A percentile compares a stretch with the other conserved stretches of the same genome.
phyloP scores from a whole-genome alignment of 2,329 filamentous ascomycete species.

The Lasiodiplodia sp. region DNA sequence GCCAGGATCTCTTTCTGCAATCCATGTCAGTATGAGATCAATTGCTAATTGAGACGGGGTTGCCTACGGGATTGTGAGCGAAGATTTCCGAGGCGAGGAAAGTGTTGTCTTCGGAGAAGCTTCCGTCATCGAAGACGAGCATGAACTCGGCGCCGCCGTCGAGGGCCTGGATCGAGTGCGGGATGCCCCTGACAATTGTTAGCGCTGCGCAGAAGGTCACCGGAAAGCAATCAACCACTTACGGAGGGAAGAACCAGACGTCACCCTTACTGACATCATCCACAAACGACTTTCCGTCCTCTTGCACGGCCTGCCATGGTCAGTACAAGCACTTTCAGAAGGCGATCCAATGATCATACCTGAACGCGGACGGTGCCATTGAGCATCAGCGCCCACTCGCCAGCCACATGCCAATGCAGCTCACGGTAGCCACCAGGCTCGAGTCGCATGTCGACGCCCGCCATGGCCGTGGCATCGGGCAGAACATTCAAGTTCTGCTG shows the following conservation, averaged over 20 bases:
- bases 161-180: slow-evolving; percentile 33
- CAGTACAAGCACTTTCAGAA: neutral
- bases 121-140: slow-evolving; percentile 34
- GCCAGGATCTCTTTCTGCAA: slow-evolving; percentile 57
- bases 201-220: neutral
- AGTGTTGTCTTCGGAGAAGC: slow-evolving; percentile 34
- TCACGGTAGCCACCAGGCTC: slow-evolving; percentile 33
- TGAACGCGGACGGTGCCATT: slow-evolving; percentile 48
- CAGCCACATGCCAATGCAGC: slow-evolving; percentile 45
- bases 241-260: slow-evolving; percentile 35
- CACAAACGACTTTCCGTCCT: slow-evolving; percentile 32
- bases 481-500: slow-evolving; percentile 62
- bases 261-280: slow-evolving; percentile 33
- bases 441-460: slow-evolving; percentile 33
- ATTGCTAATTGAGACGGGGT: neutral
- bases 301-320: slow-evolving; percentile 29
- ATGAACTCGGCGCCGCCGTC: slow-evolving; percentile 32
- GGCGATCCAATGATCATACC: slow-evolving; percentile 10
- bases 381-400: slow-evolving; percentile 49
- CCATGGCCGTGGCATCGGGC: slow-evolving; percentile 43
- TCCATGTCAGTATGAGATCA: neutral
- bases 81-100: slow-evolving; percentile 33
- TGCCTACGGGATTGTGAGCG: slow-evolving; percentile 30
- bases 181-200: slow-evolving; percentile 28
- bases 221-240: neutral